Evolutionary conservation across 1,139 yeast species (phyloP).

Genomic region (Wickerhamiella pararugosa): DNA sequence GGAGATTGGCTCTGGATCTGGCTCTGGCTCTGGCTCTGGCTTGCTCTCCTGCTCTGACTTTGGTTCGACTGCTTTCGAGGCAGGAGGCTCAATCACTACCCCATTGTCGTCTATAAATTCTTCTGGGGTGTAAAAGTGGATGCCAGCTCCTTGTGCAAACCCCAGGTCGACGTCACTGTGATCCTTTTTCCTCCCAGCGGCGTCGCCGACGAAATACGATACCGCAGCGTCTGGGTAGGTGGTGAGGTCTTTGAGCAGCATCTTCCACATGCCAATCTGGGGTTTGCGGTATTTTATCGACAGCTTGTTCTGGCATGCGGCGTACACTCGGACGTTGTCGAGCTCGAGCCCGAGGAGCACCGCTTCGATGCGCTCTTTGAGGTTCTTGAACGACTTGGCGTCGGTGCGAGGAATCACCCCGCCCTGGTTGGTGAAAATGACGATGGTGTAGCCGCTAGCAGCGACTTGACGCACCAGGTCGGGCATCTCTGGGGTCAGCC

Average conservation of each 20-base stretch:
- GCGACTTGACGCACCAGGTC: slow-evolving; percentile 21
- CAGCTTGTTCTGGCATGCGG: slow-evolving; percentile 25
- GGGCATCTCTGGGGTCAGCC: slow-evolving; percentile 30
- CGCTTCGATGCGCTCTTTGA: slow-evolving; percentile 32
- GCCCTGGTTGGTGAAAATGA: slow-evolving; percentile 83
- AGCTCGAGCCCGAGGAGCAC: slow-evolving; percentile 23
- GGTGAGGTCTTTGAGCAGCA: slow-evolving; percentile 28
- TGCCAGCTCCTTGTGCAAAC: slow-evolving; percentile 46
- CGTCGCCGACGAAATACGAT: slow-evolving; percentile 83
- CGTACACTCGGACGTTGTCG: slow-evolving; percentile 40
- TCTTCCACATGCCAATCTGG: slow-evolving; percentile 51
- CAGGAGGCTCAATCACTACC: too few relatives aligned
- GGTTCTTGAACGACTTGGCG: slow-evolving; percentile 39
- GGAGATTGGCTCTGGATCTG: too few relatives aligned
- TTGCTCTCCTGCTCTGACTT: too few relatives aligned
- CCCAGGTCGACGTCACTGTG: slow-evolving; percentile 60
- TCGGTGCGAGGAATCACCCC: slow-evolving; percentile 31
- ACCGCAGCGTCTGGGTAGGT: slow-evolving; percentile 26
- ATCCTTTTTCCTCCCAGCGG: slow-evolving; percentile 72
- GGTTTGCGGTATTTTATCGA: slow-evolving; percentile 50
- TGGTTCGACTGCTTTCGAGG: too few relatives aligned
- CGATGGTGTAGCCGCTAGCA: slow-evolving; percentile 28
- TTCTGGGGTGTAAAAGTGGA: slow-evolving; percentile 58
- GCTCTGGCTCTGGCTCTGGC: too few relatives aligned
- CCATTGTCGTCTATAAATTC: slow-evolving; percentile 23